Evolutionary conservation across 371 early-diverging fungal genomes (phyloP).

Genomic region (Actinomucor elegans): DNA sequence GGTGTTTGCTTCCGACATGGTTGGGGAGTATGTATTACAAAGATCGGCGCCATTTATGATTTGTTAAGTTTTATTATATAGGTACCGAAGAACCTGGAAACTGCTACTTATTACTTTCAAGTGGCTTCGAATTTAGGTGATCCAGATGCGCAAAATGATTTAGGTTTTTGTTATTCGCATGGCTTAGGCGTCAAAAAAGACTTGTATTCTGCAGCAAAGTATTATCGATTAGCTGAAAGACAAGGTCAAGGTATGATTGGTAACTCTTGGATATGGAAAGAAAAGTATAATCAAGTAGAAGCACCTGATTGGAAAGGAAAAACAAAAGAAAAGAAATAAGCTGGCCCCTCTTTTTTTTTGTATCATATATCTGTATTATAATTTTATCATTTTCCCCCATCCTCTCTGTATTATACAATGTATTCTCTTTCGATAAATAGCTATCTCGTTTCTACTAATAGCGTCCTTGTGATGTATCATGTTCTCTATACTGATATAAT

Average conservation of each 20-base stretch:
- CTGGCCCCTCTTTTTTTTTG: slow-evolving; percentile 1
- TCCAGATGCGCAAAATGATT: slow-evolving; percentile 84
- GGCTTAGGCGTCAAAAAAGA: slow-evolving; percentile 87
- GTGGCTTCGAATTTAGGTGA: slow-evolving; percentile 90
- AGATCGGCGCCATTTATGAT: not conserved
- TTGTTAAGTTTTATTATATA: not conserved
- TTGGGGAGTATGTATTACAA: slow-evolving; percentile 72
- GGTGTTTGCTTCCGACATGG: slow-evolving; percentile 84
- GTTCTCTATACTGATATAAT: too few relatives aligned
- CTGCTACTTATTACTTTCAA: slow-evolving; percentile 84
- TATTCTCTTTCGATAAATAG: not conserved
- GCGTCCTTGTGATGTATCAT: too few relatives aligned
- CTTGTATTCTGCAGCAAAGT: slow-evolving; percentile 77
- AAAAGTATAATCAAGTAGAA: slow-evolving; percentile 60
- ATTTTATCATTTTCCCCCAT: not conserved
- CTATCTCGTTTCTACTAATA: too few relatives aligned
- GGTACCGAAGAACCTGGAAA: slow-evolving; percentile 75
- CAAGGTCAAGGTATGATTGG: slow-evolving; percentile 82
- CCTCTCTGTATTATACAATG: not conserved
- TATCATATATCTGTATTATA: not conserved
- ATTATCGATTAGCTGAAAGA: slow-evolving; percentile 80
- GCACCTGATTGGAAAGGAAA: slow-evolving; percentile 15
- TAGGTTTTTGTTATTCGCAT: slow-evolving; percentile 77
- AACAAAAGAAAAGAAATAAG: slow-evolving; percentile 7
- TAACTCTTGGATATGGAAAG: slow-evolving; percentile 95